phyloP scores from a whole-genome alignment of 176 grass and related monocot species.

The Echinochloa phyllopogon region DNA sequence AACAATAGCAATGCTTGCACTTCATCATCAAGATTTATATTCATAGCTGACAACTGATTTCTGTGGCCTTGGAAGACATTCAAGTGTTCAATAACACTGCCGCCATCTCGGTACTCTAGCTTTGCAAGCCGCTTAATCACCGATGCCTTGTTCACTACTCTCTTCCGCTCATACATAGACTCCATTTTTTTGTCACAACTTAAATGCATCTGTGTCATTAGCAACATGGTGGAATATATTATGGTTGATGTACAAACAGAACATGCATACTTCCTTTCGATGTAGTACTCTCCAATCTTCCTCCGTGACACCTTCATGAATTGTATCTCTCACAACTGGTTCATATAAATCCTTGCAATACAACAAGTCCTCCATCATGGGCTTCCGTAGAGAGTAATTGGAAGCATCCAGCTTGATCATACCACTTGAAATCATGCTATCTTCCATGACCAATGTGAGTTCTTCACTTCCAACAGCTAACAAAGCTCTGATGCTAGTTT shows the following conservation, averaged over 20 bases:
- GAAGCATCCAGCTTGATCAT: neutral
- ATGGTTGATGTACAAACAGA: too few relatives aligned
- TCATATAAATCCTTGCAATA: constrained; percentile 43
- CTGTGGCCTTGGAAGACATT: constrained; percentile 32
- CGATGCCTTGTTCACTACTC: neutral
- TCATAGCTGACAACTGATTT: constrained; percentile 4
- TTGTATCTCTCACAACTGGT: neutral
- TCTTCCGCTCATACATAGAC: constrained; percentile 32
- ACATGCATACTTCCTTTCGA: neutral
- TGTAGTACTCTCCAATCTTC: neutral
- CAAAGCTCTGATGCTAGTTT: neutral
- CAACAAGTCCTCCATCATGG: constrained; percentile 3
- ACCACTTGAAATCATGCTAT: neutral
- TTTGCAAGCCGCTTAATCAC: neutral
- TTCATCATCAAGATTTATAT: constrained; percentile 25
- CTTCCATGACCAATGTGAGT: neutral
- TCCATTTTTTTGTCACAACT: too few relatives aligned
- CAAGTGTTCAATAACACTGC: neutral
- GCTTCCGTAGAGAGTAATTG: too few relatives aligned
- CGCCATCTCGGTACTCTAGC: neutral
- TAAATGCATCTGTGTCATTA: too few relatives aligned
- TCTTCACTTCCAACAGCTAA: too few relatives aligned
- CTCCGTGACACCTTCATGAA: neutral
- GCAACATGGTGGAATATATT: too few relatives aligned
- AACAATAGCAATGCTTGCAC: neutral